Base-by-base conservation (phyloP, 345 rosid species). In the Physaria fendleri region DNA sequence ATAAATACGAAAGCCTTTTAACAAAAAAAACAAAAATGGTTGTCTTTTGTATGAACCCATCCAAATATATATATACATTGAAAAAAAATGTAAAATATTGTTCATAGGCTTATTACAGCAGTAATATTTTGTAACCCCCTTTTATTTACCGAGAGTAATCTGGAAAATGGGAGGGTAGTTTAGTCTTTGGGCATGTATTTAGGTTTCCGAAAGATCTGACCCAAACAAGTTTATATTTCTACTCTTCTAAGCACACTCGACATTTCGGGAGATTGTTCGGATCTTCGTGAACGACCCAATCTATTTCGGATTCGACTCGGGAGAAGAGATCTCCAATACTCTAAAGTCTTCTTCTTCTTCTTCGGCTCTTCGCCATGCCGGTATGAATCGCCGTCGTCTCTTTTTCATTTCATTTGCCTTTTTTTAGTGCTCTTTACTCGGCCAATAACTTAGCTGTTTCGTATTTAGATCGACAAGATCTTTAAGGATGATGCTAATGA, bases 401-500 rank as follows among this genome's bases (percentile, higher is more conserved):
- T 40, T 30, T 47, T 30, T 47, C 64, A 24, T 38, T 24, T 32
- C 9, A 3, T 39, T 47, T 47, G 14, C 27, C 47, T 55, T 29
- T 62, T 32, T 24, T 10, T 2, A 8, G 0, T 45, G 28, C 21
- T 2, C 45, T 40, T 30, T 1, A 0, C 29, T 22, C 50, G 1
- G 24, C 24, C 5, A 24, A 9, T 59, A 50, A 56, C 44, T 70
- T 25, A 0, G 13, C 40, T 56, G 3, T 25, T 24, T 25, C 3
- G 8, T 68, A 5, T 48, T 27, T 50, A 92, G 98, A 48, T 81
- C 45, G 95, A 88, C 6, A 80, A 41, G 50, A 84, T 88, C 64
- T 62, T 92, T 40, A 92, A 84, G 77, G 89, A 92, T 81, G 98
- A 92, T 33, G 97, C 98, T 54, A 82, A 58, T 32, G 98, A 86